Base-by-base conservation (phyloP, 768 basidiomycete genomes). In the Boletus pseudo-olivaceus region DNA sequence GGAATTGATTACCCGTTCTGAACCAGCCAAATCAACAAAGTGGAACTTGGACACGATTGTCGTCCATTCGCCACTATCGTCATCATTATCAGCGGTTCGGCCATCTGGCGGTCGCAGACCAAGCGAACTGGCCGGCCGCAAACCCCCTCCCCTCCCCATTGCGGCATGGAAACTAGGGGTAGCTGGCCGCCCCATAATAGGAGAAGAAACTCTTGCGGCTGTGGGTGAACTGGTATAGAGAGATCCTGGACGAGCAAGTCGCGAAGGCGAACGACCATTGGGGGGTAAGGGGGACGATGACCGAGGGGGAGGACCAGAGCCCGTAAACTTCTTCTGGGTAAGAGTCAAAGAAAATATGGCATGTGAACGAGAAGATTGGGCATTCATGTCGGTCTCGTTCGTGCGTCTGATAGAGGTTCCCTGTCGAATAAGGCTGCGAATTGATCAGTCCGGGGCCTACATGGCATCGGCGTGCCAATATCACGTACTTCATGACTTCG, bases 301-400 rank as follows among this genome's bases (percentile, higher is more conserved):
- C 46, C 89, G 82, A 32, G 87, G 83, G 3, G 88, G 87, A 3
- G 78, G 71, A 12, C 82, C 80, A 20, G 82, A 79, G 26, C 93
- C 93, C 34, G 81, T 78, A 66, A 76, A 92, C 70, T 88, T 93
- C 77, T 88, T 92, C 74, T 98, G 96, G 4, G 85, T 90, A 51
- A 99, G 77, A 12, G 93, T 97, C 49, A 99, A 78, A 37, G 96
- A 98, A 73, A 99, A 98, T 71, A 99, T 98, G 58, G 97, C 97
- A 80, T 99, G 97, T 29, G 93, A 97, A 54, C 97, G 88, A 38
- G 96, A 98, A 2, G 91, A 94, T 70, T 97, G 93, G 26, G 96
- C 93, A 69, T 99, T 99, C 96, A 98, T 98, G 67, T 93, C 92
- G 32, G 97, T 99, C 71, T 95, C 92, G 58, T 96, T 95, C 10